Evolutionary conservation across 306 rosid genomes (phyloP), one percentile per base, ranked within the genome.

Genomic region (Biancaea sappan): DNA sequence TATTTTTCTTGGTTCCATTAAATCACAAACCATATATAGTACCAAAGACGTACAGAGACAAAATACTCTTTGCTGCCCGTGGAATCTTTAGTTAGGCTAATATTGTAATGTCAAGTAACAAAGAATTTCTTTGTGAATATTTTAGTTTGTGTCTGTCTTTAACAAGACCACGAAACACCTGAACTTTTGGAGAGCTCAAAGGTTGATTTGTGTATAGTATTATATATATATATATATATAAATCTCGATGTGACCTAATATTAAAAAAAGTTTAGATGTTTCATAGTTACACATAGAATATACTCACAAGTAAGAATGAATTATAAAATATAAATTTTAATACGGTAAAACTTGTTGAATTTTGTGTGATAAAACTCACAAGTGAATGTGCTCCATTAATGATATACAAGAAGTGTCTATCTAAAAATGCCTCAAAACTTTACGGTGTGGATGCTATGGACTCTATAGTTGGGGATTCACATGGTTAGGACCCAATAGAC

Each of bases 1-100:
- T 8, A 51, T 51, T 51, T 51, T 51, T 21, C 29, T 51, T 21
- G 14, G 56, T 50, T 50, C 75, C 64, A 62, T 50, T 31, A 44
- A 62, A 15, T 41, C 61, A 44, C 24, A 69, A 59, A 10, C 9
- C 65, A 66, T 26, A 47, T 31, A 57, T 46, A 79, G 70, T n/a
- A 57, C 14, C 24, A 50, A 10, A 56, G 57, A 50, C 6, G 51
- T 66, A 25, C 46, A 43, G 29, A 72, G 47, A 43, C 41, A 43
- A 64, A 31, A 53, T 32, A 44, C 46, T 51, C 11, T 43, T 37
- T 71, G 69, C 43, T 72, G 54, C 48, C 47, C 21, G 1, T 51
- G 21, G 57, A 51, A 51, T 43, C 18, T 3, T 43, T n/a, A n/a
- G n/a, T n/a, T n/a, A 10, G 3, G 34, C 61, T 11, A 54, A 12